Conservation (phyloP, 805 yeast genomes). For the Candida ascalaphidarum region DNA sequence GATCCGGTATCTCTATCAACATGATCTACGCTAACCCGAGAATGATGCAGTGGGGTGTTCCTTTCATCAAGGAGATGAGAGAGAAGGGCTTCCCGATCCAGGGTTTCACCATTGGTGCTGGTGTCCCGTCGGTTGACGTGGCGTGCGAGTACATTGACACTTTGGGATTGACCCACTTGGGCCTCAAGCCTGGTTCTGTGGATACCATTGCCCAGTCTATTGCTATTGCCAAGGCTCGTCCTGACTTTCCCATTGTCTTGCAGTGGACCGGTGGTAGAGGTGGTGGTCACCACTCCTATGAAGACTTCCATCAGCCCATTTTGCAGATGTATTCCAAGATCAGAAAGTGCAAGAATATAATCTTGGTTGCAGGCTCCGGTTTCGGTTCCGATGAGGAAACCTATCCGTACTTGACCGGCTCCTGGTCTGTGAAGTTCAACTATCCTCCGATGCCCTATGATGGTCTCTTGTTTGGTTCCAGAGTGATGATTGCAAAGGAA, state of each 20-base stretch:
- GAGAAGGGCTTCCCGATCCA: slow-evolving; percentile 92
- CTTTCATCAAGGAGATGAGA: slow-evolving; percentile 83
- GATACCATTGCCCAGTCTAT: slow-evolving; percentile 86
- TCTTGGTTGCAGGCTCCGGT: slow-evolving; percentile 95
- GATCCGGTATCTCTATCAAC: slow-evolving; percentile 86
- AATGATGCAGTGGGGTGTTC: slow-evolving; percentile 98
- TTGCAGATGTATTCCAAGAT: slow-evolving; percentile 92
- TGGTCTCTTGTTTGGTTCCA: slow-evolving; percentile 91
- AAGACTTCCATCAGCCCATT: slow-evolving; percentile 97
- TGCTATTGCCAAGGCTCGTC: slow-evolving; percentile 90
- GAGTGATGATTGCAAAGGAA: slow-evolving; percentile 97
- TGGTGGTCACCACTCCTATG: slow-evolving; percentile 99
- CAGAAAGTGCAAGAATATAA: slow-evolving; percentile 83
- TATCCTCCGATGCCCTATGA: slow-evolving; percentile 99
- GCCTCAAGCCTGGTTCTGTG: slow-evolving; percentile 95
- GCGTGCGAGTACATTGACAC: slow-evolving; percentile 94
- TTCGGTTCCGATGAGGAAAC: slow-evolving; percentile 96
- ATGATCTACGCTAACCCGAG: slow-evolving; percentile 94
- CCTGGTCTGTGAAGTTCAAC: slow-evolving; percentile 81
- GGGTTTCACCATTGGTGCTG: slow-evolving; percentile 96
- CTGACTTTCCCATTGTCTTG: slow-evolving; percentile 89
- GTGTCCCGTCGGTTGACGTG: slow-evolving; percentile 97
- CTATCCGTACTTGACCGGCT: slow-evolving; percentile 95
- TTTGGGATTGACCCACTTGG: slow-evolving; percentile 86
- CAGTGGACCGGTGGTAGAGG: slow-evolving; percentile 99